Evolutionary conservation across 805 yeast genomes (phyloP).

Genomic region (Myxozyma geophila): DNA sequence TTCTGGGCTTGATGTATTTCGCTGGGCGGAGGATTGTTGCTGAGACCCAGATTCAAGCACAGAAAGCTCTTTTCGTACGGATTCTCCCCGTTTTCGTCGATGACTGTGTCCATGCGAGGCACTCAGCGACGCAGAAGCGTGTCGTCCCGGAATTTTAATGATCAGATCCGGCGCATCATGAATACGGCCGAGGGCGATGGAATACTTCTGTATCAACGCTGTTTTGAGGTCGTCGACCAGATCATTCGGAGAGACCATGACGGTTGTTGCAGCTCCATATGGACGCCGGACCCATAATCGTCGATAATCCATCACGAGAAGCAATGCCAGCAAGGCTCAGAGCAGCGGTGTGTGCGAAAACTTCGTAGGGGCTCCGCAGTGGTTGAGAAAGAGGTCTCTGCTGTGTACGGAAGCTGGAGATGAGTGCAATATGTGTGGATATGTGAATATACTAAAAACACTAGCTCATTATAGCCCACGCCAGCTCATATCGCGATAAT

Average conservation of each 20-base stretch:
- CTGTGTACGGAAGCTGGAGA: not conserved
- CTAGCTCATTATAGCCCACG: too few relatives aligned
- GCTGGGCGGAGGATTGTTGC: not conserved
- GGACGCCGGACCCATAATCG: conserved; percentile 48
- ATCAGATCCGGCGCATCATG: conserved; percentile 71
- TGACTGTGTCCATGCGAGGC: conserved; percentile 10
- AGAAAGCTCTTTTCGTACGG: conserved; percentile 20
- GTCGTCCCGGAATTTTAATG: conserved; percentile 32
- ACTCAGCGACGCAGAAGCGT: conserved; percentile 4
- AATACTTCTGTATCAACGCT: conserved; percentile 64
- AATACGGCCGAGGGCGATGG: conserved; percentile 63
- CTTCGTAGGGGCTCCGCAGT: not conserved
- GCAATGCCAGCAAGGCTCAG: not conserved
- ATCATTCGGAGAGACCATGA: conserved; percentile 63
- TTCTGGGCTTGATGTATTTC: not conserved
- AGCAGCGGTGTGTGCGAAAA: not conserved
- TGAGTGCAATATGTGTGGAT: not conserved
- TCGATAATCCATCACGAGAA: conserved; percentile 20
- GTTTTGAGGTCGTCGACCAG: conserved; percentile 82
- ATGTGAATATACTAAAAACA: too few relatives aligned
- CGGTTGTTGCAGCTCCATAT: conserved; percentile 63
- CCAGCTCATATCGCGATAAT: too few relatives aligned
- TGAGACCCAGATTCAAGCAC: conserved; percentile 8
- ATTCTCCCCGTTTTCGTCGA: conserved; percentile 18
- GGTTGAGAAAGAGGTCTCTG: not conserved